phyloP scores from a whole-genome alignment of 768 basidiomycete species.

The Boletus reticulatus region DNA sequence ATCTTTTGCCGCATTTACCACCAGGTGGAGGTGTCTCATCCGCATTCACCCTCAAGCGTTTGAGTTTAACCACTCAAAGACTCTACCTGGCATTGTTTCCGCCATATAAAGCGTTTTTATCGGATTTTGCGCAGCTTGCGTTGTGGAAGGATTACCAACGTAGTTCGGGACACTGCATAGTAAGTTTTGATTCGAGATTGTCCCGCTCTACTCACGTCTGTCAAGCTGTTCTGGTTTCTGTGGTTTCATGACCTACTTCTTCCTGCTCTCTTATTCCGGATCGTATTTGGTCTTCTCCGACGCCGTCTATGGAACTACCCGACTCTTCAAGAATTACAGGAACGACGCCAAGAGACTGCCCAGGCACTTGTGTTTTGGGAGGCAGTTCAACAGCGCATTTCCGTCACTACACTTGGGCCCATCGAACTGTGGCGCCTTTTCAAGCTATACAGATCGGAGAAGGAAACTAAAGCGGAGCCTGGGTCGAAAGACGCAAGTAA shows the following conservation, averaged over 20 bases:
- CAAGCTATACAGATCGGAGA: conserved; percentile 39
- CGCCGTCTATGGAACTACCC: conserved; percentile 55
- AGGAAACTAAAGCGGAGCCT: conserved; percentile 33
- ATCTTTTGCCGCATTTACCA: conserved; percentile 49
- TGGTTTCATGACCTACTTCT: conserved; percentile 61
- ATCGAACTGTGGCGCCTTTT: conserved; percentile 55
- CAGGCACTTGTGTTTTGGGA: conserved; percentile 54
- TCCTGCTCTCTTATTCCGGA: conserved; percentile 46
- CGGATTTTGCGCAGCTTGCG: conserved; percentile 41
- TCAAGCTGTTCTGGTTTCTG: conserved; percentile 58
- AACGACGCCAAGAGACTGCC: conserved; percentile 46
- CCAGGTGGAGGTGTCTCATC: conserved; percentile 37
- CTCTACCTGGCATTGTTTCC: conserved; percentile 54
- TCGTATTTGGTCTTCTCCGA: conserved; percentile 48
- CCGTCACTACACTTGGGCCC: conserved; percentile 45
- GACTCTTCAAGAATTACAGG: conserved; percentile 49
- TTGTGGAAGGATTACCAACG: conserved; percentile 51
- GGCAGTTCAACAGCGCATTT: conserved; percentile 45
- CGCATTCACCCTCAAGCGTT: conserved; percentile 52
- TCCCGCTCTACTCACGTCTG: not conserved
- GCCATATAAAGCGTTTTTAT: conserved; percentile 45
- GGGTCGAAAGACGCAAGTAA: conserved; percentile 10
- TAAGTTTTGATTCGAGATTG: conserved; percentile 32
- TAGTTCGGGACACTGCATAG: conserved; percentile 51
- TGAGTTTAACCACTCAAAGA: conserved; percentile 51